These are phyloP conservation scores for Polyporus arcularius DNA, from an alignment of 768 basidiomycete genomes.

Conservation along the genomic window DNA sequence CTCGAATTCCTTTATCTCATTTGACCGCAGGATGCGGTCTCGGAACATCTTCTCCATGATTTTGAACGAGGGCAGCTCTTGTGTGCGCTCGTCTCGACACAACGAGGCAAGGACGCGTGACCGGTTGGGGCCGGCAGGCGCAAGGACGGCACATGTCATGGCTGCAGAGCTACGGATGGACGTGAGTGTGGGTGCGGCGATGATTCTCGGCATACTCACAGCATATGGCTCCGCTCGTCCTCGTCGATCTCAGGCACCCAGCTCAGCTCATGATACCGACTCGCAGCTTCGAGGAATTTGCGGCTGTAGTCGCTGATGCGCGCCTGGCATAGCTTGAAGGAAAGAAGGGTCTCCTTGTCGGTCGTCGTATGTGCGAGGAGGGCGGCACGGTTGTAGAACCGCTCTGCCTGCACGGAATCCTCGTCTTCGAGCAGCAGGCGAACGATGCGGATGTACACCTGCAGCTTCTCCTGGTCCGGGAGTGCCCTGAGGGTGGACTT, in stretches of 20 bases:
- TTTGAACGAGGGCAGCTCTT: slow-evolving; percentile 77
- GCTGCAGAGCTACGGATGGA: slow-evolving; percentile 67
- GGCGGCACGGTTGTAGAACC: slow-evolving; percentile 95
- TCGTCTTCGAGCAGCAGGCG: slow-evolving; percentile 94
- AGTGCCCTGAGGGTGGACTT: slow-evolving; percentile 15
- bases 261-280: slow-evolving; percentile 91
- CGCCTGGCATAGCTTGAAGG: slow-evolving; percentile 93
- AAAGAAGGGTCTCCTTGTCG: slow-evolving; percentile 77
- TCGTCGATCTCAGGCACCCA: slow-evolving; percentile 92
- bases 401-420: slow-evolving; percentile 96
- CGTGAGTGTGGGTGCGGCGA: neutral
- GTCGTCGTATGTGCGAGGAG: slow-evolving; percentile 79
- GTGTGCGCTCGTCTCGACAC: slow-evolving; percentile 89
- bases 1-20: slow-evolving; percentile 90
- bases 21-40: slow-evolving; percentile 90
- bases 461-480: slow-evolving; percentile 81
- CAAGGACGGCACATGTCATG: slow-evolving; percentile 94
- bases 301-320: slow-evolving; percentile 91
- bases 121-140: slow-evolving; percentile 95
- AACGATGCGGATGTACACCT: slow-evolving; percentile 91
- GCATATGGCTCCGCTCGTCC: slow-evolving; percentile 85
- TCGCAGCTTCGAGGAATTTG: slow-evolving; percentile 93
- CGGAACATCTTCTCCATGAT: slow-evolving; percentile 98
- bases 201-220: slow-evolving; percentile 53
- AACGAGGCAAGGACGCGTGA: slow-evolving; percentile 91